A percentile compares a stretch with the other conserved stretches of the same genome.
Conservation (phyloP, 2,329 filamentous ascomycete species). For the Eutypella sp. region DNA sequence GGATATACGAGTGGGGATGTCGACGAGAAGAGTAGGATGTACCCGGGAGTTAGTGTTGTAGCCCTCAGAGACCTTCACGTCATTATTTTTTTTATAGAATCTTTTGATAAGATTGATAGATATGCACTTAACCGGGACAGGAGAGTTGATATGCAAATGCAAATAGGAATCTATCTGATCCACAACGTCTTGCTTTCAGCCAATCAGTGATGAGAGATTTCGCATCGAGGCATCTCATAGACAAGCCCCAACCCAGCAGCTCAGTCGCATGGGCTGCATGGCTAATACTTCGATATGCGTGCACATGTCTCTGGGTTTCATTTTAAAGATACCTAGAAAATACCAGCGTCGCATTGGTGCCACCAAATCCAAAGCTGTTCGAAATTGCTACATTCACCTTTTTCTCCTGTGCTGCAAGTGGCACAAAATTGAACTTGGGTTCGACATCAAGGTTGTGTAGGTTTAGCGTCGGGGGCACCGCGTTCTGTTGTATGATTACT, state of each 20-base stretch:
- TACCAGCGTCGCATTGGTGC: slow-evolving; percentile 87
- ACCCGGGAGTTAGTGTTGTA: no score
- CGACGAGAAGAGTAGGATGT: no score
- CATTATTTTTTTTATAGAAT: no score
- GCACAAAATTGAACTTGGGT: slow-evolving; percentile 81
- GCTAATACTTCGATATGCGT: background rate
- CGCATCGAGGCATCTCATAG: no score
- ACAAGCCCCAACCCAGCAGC: no score
- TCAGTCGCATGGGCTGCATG: background rate
- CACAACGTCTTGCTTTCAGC: no score
- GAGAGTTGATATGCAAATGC: background rate
- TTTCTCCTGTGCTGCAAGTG: slow-evolving; percentile 64
- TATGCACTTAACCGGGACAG: background rate
- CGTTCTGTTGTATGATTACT: slow-evolving; percentile 47
- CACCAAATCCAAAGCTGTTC: slow-evolving; percentile 97
- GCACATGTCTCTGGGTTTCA: background rate
- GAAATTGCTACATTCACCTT: slow-evolving; percentile 71
- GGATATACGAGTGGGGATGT: no score
- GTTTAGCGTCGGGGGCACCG: slow-evolving; percentile 83
- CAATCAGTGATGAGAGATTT: background rate
- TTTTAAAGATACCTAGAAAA: slow-evolving; percentile 43
- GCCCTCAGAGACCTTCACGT: no score
- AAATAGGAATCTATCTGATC: background rate
- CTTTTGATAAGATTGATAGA: no score
- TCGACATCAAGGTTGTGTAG: slow-evolving; percentile 61